A percentile compares a stretch with the other conserved stretches of the same genome.
phyloP scores from a whole-genome alignment of 23 red algal species.

The Gracilaria domingensis region DNA sequence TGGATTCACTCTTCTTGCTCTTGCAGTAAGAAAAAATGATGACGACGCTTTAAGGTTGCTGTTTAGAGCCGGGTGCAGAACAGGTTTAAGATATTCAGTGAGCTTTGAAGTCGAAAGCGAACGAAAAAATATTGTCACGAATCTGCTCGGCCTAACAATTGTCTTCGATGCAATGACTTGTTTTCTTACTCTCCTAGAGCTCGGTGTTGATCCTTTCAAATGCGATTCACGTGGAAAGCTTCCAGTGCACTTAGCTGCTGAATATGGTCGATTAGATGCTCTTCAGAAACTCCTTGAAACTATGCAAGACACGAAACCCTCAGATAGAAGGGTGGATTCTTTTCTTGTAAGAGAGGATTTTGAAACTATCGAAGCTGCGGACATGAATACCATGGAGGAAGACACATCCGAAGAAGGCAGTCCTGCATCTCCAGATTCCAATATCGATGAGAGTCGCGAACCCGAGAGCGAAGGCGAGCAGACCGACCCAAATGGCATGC shows the following conservation, averaged over 20 bases:
- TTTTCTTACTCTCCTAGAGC: constrained; percentile 12
- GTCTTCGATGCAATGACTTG: constrained; percentile 23
- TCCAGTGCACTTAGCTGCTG: constrained; percentile 19
- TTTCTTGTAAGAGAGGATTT: constrained; percentile 42
- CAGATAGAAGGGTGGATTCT: not conserved
- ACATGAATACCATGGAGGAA: constrained; percentile 6
- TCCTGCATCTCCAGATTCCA: not conserved
- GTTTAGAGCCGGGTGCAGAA: not conserved
- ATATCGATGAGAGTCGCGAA: not conserved
- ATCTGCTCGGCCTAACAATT: constrained; percentile 2
- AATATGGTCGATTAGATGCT: constrained; percentile 24
- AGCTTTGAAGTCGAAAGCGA: not conserved
- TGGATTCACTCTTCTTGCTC: constrained; percentile 16
- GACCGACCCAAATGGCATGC: not conserved
- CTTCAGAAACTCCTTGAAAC: constrained; percentile 16
- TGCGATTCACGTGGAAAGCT: constrained; percentile 26
- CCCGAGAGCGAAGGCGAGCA: not conserved
- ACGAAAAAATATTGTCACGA: not conserved
- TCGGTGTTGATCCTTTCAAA: not conserved
- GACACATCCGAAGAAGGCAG: not conserved
- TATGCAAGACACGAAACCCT: not conserved
- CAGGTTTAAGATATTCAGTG: not conserved
- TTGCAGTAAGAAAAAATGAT: constrained; percentile 20
- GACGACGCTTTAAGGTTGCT: not conserved
- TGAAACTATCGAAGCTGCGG: not conserved